Conservation (phyloP, 495 filamentous ascomycete genomes). For the Penicillium chermesinum region DNA sequence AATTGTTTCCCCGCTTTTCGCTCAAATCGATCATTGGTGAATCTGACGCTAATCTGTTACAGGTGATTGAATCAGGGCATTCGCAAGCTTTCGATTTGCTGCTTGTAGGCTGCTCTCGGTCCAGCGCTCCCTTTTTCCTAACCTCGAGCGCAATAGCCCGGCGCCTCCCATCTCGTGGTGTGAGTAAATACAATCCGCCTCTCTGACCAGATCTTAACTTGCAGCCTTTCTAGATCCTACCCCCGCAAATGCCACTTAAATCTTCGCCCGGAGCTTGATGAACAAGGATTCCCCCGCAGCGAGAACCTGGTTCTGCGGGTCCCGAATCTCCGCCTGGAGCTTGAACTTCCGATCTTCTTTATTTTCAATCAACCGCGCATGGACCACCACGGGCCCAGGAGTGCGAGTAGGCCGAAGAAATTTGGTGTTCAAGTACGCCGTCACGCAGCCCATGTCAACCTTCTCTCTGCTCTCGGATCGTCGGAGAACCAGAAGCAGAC, state of each 20-base stretch:
- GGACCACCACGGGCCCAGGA: conserved; percentile 48
- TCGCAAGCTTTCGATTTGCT: too few relatives aligned
- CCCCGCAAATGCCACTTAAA: conserved; percentile 12
- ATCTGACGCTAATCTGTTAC: too few relatives aligned
- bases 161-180: too few relatives aligned
- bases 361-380: conserved; percentile 30
- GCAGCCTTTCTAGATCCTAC: too few relatives aligned
- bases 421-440: conserved; percentile 53
- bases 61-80: too few relatives aligned
- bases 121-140: too few relatives aligned
- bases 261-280: conserved; percentile 26
- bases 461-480: neutral
- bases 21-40: too few relatives aligned
- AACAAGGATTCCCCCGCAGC: conserved; percentile 45
- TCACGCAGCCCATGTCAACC: conserved; percentile 31
- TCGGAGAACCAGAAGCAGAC: conserved; percentile 34
- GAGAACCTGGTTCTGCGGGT: conserved; percentile 33
- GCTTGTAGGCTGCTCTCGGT: too few relatives aligned
- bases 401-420: conserved; percentile 52
- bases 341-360: conserved; percentile 44
- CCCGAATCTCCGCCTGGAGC: conserved; percentile 37
- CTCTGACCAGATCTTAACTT: too few relatives aligned
- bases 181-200: too few relatives aligned
- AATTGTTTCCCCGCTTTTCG: too few relatives aligned
- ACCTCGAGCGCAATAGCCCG: too few relatives aligned